phyloP scores from a whole-genome alignment of 108 stramenopile species.

The Discostella pseudostelligera region DNA sequence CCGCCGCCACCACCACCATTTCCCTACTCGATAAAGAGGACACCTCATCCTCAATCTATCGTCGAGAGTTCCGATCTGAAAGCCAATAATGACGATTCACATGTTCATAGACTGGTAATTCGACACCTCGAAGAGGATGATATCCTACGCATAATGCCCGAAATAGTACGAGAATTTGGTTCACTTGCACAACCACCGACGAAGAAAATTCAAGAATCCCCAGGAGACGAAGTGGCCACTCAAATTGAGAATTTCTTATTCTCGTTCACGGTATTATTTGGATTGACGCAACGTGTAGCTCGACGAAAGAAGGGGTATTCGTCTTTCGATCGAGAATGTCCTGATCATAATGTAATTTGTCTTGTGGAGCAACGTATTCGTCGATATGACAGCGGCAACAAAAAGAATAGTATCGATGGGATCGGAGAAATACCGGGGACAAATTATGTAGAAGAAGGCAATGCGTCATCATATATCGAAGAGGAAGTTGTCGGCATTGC shows the following conservation, averaged over 20 bases:
- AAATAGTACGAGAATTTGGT: slow-evolving; percentile 38
- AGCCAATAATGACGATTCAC: not conserved
- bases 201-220: not conserved
- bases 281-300: slow-evolving; percentile 36
- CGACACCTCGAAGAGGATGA: slow-evolving; percentile 43
- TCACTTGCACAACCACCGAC: slow-evolving; percentile 8
- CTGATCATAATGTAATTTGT: slow-evolving; percentile 46
- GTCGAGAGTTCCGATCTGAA: not conserved
- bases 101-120: slow-evolving; percentile 18
- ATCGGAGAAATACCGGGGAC: not conserved
- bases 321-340: slow-evolving; percentile 1
- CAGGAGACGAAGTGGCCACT: slow-evolving; percentile 26
- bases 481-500: slow-evolving; percentile 62
- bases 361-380: slow-evolving; percentile 32
- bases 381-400: not conserved
- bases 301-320: slow-evolving; percentile 30
- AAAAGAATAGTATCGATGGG: no score
- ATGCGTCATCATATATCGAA: slow-evolving; percentile 13
- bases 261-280: slow-evolving; percentile 41
- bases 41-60: not conserved
- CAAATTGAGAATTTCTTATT: slow-evolving; percentile 38
- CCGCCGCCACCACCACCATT: slow-evolving; percentile 4
- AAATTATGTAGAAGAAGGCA: not conserved
- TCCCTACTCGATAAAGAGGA: slow-evolving; percentile 30
- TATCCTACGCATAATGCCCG: slow-evolving; percentile 19